These are phyloP conservation scores for Boletus speciosus DNA, from an alignment of 768 basidiomycete genomes.

Conservation along the genomic window DNA sequence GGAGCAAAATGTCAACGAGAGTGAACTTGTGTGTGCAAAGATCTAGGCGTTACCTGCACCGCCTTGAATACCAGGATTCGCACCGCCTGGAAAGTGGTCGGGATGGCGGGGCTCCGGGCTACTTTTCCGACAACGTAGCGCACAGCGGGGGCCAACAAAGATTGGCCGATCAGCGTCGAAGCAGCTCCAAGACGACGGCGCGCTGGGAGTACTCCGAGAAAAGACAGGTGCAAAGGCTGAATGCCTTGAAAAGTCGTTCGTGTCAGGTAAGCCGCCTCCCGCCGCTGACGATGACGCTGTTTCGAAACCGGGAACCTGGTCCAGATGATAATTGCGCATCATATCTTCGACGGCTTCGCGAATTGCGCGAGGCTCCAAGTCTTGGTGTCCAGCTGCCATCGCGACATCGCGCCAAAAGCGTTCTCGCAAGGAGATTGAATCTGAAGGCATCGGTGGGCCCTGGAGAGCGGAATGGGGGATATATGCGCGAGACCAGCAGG, in stretches of 20 bases:
- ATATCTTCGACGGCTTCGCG: constrained; percentile 23
- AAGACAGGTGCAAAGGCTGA: constrained; percentile 22
- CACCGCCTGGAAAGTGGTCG: constrained; percentile 17
- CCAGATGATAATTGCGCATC: constrained; percentile 20
- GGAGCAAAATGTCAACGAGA: constrained; percentile 4
- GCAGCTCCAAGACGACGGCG: neutral
- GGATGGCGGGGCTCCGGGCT: constrained; percentile 1
- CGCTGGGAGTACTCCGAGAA: neutral
- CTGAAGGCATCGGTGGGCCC: constrained; percentile 12
- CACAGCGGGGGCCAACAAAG: constrained; percentile 11
- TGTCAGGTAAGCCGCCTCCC: constrained; percentile 1
- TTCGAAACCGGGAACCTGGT: constrained; percentile 20
- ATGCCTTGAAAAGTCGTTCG: constrained; percentile 12
- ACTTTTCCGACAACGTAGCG: constrained; percentile 5
- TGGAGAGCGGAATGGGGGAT: neutral
- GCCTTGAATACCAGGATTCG: constrained; percentile 20
- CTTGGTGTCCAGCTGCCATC: constrained; percentile 3
- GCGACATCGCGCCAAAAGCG: constrained; percentile 27
- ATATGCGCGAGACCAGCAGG: neutral
- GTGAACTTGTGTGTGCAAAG: neutral
- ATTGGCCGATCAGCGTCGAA: constrained; percentile 7
- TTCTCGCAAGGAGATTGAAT: constrained; percentile 10
- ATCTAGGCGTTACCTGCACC: constrained; percentile 12
- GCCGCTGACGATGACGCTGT: neutral
- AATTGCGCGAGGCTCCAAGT: constrained; percentile 10